phyloP scores from a whole-genome alignment of 2,329 filamentous ascomycete genomes.

The Fusarium robinianum region DNA sequence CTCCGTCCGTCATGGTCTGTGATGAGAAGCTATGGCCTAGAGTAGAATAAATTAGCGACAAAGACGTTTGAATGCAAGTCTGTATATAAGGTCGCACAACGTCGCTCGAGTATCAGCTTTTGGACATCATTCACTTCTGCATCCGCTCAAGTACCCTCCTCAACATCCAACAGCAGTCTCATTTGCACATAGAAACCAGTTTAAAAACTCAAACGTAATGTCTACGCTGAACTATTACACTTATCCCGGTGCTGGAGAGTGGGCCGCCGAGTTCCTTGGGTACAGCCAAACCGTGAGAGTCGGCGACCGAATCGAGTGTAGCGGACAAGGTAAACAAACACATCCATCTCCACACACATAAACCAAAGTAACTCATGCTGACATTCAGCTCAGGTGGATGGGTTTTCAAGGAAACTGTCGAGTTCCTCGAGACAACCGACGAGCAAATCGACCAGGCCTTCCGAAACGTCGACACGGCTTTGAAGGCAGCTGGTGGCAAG shows the following conservation, averaged over 20 bases:
- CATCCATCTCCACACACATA: background rate
- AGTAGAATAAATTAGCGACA: no score
- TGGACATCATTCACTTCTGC: no score
- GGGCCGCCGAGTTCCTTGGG: constrained; percentile 37
- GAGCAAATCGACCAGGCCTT: constrained; percentile 56
- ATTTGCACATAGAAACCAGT: background rate
- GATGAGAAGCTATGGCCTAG: no score
- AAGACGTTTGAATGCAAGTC: no score
- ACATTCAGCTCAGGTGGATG: constrained; percentile 37
- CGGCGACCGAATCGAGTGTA: constrained; percentile 51
- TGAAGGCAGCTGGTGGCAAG: constrained; percentile 56
- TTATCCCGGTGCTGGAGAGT: constrained; percentile 40
- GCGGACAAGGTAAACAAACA: constrained; percentile 49
- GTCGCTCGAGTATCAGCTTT: no score
- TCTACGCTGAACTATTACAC: constrained; percentile 37
- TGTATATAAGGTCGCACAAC: no score
- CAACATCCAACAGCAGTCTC: accelerated
- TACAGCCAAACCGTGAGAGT: constrained; percentile 56
- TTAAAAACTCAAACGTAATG: constrained; percentile 22
- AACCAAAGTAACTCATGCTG: background rate
- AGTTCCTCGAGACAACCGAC: constrained; percentile 43
- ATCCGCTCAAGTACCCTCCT: no score
- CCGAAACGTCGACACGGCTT: constrained; percentile 54
- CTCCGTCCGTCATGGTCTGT: no score
- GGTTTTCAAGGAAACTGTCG: constrained; percentile 30